These are phyloP conservation scores for Erigeron canadensis DNA, from an alignment of 129 eudicot genomes.

Conservation along the genomic window DNA sequence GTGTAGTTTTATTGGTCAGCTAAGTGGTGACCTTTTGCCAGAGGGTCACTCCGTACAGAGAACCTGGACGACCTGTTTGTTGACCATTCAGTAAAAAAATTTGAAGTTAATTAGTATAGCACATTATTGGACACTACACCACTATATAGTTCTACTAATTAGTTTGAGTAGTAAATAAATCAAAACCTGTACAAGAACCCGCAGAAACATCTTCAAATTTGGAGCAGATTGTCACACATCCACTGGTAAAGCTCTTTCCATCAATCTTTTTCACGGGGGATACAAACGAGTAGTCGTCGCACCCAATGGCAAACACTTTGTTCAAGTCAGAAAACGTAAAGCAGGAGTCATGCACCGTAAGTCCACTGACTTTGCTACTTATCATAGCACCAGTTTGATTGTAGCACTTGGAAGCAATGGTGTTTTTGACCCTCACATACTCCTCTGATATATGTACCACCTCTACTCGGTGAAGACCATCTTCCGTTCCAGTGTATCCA, in stretches of 20 bases:
- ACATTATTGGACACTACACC: too few relatives aligned
- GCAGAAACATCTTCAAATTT: conserved; percentile 24
- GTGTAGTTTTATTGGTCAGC: too few relatives aligned
- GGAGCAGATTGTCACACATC: conserved; percentile 10
- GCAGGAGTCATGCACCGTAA: conserved; percentile 6
- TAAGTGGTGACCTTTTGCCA: too few relatives aligned
- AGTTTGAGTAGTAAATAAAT: neutral
- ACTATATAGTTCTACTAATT: too few relatives aligned
- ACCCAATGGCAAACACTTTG: conserved; percentile 15
- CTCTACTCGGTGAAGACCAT: neutral
- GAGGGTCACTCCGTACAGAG: too few relatives aligned
- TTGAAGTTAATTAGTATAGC: too few relatives aligned
- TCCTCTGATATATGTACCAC: conserved; percentile 19
- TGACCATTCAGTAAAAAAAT: too few relatives aligned
- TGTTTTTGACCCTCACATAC: conserved; percentile 23
- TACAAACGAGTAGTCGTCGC: conserved; percentile 6
- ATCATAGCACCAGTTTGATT: conserved; percentile 11
- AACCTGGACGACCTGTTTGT: too few relatives aligned
- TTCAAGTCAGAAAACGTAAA: conserved; percentile 15
- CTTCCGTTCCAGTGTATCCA: neutral
- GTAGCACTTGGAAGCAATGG: conserved; percentile 19
- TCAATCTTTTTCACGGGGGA: conserved; percentile 1
- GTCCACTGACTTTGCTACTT: neutral
- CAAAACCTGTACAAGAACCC: conserved; percentile 33
- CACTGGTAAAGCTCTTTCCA: neutral